Percentiles rank a stretch among this genome's conserved stretches.
phyloP scores from a whole-genome alignment of 2,329 filamentous ascomycete genomes.

The Blastomyces percursus region DNA sequence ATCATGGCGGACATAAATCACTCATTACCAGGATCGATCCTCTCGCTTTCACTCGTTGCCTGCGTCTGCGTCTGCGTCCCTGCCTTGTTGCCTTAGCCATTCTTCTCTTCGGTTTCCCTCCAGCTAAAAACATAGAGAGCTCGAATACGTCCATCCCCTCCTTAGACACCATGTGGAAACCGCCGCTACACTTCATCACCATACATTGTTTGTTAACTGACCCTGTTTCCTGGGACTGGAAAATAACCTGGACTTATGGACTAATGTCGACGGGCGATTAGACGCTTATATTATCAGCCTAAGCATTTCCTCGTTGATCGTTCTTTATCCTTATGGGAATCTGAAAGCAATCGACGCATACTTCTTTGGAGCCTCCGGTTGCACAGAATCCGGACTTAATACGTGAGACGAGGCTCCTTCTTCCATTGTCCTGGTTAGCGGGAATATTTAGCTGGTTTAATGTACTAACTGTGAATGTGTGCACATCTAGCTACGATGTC shows the following conservation, averaged over 20 bases:
- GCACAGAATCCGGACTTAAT: conserved; percentile 43
- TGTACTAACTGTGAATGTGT: neutral
- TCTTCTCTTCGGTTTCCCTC: neutral
- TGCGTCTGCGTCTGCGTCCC: neutral
- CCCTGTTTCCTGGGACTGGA: neutral
- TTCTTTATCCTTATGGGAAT: conserved; percentile 33
- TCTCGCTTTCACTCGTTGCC: neutral
- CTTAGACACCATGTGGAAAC: conserved; percentile 5
- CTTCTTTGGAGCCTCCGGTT: conserved; percentile 41
- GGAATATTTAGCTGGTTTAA: neutral
- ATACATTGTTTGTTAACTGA: conserved; percentile 4
- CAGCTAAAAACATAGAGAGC: neutral
- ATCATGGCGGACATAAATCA: neutral
- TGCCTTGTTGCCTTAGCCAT: neutral
- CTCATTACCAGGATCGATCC: conserved; percentile 1
- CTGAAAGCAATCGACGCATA: conserved; percentile 37
- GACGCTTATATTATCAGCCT: conserved; percentile 32
- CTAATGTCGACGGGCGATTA: conserved; percentile 10
- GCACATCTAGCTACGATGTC: conserved; percentile 36
- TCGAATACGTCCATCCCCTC: neutral
- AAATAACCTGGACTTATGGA: neutral
- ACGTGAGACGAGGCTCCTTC: conserved; percentile 24
- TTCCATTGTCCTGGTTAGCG: neutral
- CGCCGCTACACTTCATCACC: conserved; percentile 4
- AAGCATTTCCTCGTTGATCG: conserved; percentile 25